Evolutionary conservation across 2,329 filamentous ascomycete species (phyloP), one percentile per base, ranked within the genome.

Genomic region (Teratosphaeria viscida): DNA sequence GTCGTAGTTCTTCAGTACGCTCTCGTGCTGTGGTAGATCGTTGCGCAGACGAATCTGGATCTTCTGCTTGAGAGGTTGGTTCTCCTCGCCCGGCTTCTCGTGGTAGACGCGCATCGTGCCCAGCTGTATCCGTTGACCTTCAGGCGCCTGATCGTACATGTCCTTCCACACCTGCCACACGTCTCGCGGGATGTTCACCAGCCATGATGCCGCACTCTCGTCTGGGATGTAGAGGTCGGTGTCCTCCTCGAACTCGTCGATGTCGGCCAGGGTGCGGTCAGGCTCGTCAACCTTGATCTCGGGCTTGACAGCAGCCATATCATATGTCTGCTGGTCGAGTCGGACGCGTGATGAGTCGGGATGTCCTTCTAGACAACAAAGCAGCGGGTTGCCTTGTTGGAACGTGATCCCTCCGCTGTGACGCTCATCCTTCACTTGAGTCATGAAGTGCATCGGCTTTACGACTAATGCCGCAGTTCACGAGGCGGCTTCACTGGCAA

Each of bases 1-100:
- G 65, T 90, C 83, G 75, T 96, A 99, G 70, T 95, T 90, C 70
- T 90, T 90, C 11, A 92, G 91, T n/a, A 96, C 80, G 5, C 81
- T 77, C 66, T 87, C 82, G 71, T 95, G 90, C 63, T 85, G 80
- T 7, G 82, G 78, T 56, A 87, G 78, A 57, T 85, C 80, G 26
- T 80, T 80, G 67, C 81, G 78, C 52, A 96, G 80, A 63, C 90
- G 82, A 76, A 86, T 71, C 65, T 81, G 81, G 70, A 95, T 88
- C 72, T 86, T 67, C 55, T 67, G 59, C 56, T 64, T 66, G 16
- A 60, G 69, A 26, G 57, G 47, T 54, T 61, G 59, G 16, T 57
- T 57, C 64, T 64, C 65, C 54, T 69, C 39, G 32, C 61, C 56
- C 2, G 59, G 58, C 39, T 62, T 57, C 23, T 35, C 57, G 58